phyloP scores from a whole-genome alignment of 495 filamentous ascomycete genomes.

The Letharia lupina region DNA sequence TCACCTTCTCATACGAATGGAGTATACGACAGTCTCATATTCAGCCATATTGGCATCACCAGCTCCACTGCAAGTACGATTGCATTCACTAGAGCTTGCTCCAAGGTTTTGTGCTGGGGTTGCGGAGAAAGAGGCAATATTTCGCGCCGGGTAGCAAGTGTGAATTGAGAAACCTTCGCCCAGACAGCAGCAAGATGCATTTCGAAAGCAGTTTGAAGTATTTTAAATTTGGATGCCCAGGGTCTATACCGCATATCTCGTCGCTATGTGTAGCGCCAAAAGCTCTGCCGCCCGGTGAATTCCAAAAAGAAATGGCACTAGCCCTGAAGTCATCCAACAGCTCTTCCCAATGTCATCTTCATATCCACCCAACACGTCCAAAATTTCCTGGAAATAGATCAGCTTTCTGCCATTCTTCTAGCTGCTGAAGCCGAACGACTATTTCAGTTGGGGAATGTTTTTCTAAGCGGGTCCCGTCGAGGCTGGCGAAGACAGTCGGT shows the following conservation, averaged over 20 bases:
- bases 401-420: not conserved
- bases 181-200: not conserved
- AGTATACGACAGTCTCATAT: not conserved
- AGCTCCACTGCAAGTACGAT: not conserved
- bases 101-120: not conserved
- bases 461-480: not conserved
- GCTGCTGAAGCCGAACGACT: not conserved
- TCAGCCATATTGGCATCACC: not conserved
- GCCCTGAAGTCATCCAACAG: not conserved
- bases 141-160: not conserved
- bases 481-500: not conserved
- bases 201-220: not conserved
- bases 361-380: not conserved
- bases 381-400: not conserved
- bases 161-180: not conserved
- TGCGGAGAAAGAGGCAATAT: not conserved
- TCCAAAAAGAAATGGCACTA: not conserved
- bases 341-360: not conserved
- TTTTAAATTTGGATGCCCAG: not conserved
- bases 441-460: not conserved
- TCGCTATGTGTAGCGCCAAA: not conserved
- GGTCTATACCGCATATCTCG: not conserved
- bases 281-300: not conserved
- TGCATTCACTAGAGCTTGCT: not conserved
- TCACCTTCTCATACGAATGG: not conserved